Conservation (phyloP, 2,329 filamentous ascomycete genomes). For the Trichoderma aggressivum region DNA sequence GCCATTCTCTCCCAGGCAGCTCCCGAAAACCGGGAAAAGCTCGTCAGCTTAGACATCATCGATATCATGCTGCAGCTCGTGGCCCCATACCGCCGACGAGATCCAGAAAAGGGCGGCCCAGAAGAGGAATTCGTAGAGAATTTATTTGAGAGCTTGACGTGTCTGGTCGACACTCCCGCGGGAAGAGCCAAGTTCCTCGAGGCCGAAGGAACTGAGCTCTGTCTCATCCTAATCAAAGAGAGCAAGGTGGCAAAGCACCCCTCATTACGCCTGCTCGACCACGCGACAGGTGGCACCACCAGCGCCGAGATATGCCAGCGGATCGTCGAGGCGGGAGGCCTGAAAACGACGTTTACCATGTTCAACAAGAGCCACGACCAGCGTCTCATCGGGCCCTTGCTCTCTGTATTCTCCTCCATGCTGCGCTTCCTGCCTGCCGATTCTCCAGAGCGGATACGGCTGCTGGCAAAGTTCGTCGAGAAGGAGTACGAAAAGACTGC, state of each 20-base stretch:
- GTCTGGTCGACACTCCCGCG: slow-evolving; percentile 67
- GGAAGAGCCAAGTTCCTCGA: slow-evolving; percentile 83
- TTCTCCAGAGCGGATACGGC: slow-evolving; percentile 74
- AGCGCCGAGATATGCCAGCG: slow-evolving; percentile 65
- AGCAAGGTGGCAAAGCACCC: slow-evolving; percentile 78
- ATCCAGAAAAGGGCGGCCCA: slow-evolving; percentile 79
- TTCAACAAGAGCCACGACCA: slow-evolving; percentile 81
- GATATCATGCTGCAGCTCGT: slow-evolving; percentile 80
- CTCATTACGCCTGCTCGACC: slow-evolving; percentile 78
- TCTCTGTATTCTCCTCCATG: slow-evolving; percentile 81
- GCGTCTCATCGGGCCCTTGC: slow-evolving; percentile 70
- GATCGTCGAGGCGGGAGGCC: slow-evolving; percentile 76
- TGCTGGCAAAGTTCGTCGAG: slow-evolving; percentile 91
- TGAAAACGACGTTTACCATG: slow-evolving; percentile 80
- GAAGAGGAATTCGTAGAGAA: slow-evolving; percentile 97
- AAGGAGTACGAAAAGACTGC: slow-evolving; percentile 84
- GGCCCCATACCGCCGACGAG: slow-evolving; percentile 77
- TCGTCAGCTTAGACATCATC: slow-evolving; percentile 66
- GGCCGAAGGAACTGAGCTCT: slow-evolving; percentile 88
- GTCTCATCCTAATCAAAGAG: slow-evolving; percentile 86
- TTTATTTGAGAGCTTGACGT: slow-evolving; percentile 81
- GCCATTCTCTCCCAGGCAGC: slow-evolving; percentile 84
- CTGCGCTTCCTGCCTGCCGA: slow-evolving; percentile 75
- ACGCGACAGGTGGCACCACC: slow-evolving; percentile 57
- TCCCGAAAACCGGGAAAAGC: slow-evolving; percentile 56